phyloP scores from a whole-genome alignment of 495 filamentous ascomycete genomes.

The Cladorrhinum samala region DNA sequence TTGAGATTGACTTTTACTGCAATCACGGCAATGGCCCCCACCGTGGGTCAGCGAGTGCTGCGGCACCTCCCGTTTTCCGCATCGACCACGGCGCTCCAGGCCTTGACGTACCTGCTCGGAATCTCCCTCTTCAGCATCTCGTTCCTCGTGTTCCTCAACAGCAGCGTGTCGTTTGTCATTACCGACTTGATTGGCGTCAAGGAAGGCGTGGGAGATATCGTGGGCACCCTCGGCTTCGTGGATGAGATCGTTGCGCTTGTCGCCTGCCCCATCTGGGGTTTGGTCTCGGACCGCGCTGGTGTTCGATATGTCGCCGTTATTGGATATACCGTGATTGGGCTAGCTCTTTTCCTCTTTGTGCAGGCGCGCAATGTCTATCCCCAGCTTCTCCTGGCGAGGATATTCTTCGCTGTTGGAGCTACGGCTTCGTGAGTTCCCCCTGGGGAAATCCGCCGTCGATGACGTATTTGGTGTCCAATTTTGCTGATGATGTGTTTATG shows the following conservation, averaged over 20 bases:
- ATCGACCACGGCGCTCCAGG: constrained; percentile 63
- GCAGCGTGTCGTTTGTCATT: constrained; percentile 86
- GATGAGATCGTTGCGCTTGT: constrained; percentile 89
- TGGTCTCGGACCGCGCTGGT: constrained; percentile 82
- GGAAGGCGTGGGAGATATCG: constrained; percentile 74
- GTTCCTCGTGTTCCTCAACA: constrained; percentile 96
- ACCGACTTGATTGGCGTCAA: constrained; percentile 79
- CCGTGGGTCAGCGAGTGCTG: constrained; percentile 26
- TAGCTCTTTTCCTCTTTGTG: constrained; percentile 73
- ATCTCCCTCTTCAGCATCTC: constrained; percentile 94
- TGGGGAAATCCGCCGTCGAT: background rate
- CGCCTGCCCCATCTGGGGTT: constrained; percentile 87
- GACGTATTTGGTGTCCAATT: background rate
- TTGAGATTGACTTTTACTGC: too few species aligned
- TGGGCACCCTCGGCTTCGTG: constrained; percentile 90
- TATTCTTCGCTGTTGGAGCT: constrained; percentile 85
- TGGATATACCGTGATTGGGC: constrained; percentile 74
- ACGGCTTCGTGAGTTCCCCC: constrained; percentile 60
- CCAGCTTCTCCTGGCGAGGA: constrained; percentile 74
- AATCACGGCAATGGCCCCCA: constrained; percentile 21
- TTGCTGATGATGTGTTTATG: constrained; percentile 1
- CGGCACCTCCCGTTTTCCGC: constrained; percentile 50
- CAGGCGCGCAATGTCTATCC: constrained; percentile 85
- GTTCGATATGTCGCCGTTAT: constrained; percentile 72
- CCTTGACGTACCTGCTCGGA: constrained; percentile 75